phyloP scores from a whole-genome alignment of 805 yeast genomes.

The Brettanomyces nanus region DNA sequence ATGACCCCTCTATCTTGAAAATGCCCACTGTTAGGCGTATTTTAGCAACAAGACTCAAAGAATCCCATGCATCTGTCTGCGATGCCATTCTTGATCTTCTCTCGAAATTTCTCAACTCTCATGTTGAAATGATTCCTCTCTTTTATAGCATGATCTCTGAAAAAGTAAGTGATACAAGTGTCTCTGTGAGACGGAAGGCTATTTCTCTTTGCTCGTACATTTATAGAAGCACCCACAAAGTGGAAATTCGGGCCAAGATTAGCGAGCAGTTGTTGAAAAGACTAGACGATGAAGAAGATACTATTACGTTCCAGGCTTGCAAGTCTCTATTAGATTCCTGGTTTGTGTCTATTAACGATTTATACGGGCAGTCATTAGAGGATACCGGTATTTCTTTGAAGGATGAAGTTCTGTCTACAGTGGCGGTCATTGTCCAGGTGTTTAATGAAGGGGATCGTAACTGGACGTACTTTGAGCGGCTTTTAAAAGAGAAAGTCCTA shows the following conservation, averaged over 20 bases:
- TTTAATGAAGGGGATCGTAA: constrained; percentile 29
- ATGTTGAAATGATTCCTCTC: constrained; percentile 37
- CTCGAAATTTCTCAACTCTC: constrained; percentile 35
- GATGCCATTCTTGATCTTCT: constrained; percentile 70
- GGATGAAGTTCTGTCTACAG: neutral
- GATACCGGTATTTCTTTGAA: neutral
- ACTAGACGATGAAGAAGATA: constrained; percentile 65
- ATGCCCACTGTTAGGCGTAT: constrained; percentile 44
- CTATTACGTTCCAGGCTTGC: constrained; percentile 36
- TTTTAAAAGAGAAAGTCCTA: constrained; percentile 37
- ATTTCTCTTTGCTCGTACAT: constrained; percentile 42
- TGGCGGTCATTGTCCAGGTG: constrained; percentile 28
- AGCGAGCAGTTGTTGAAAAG: constrained; percentile 45
- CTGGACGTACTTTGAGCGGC: constrained; percentile 38
- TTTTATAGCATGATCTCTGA: constrained; percentile 44
- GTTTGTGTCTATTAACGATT: constrained; percentile 17
- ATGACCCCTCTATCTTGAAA: constrained; percentile 43
- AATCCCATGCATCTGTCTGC: constrained; percentile 62
- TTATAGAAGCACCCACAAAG: constrained; percentile 29
- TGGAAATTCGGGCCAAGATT: constrained; percentile 31
- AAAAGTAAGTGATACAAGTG: constrained; percentile 49
- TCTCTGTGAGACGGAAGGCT: constrained; percentile 57
- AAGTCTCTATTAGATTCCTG: constrained; percentile 29
- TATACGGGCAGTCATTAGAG: neutral
- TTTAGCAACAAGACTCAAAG: constrained; percentile 43